Conservation (phyloP, 768 basidiomycete species). For the Panaeolus cyanescens region DNA sequence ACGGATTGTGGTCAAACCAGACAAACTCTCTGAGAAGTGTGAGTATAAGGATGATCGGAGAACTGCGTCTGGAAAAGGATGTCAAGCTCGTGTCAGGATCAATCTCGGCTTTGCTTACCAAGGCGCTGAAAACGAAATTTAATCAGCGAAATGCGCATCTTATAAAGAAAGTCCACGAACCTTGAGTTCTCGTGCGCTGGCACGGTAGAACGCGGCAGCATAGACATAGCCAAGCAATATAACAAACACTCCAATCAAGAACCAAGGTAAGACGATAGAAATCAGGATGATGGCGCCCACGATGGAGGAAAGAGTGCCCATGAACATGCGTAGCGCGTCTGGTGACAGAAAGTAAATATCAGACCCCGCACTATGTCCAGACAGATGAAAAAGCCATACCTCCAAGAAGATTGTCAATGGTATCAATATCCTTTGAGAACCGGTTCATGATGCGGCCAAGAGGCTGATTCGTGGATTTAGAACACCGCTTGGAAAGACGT, state of each 20-base stretch:
- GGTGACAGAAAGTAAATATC: not conserved
- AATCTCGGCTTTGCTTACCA: constrained; percentile 31
- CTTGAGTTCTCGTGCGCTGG: constrained; percentile 87
- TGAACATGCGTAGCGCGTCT: constrained; percentile 78
- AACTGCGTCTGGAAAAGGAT: constrained; percentile 63
- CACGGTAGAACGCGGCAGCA: constrained; percentile 80
- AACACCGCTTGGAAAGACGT: not conserved
- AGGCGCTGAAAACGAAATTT: constrained; percentile 45
- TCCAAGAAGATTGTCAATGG: constrained; percentile 73
- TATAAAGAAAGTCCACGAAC: constrained; percentile 30
- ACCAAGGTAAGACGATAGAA: constrained; percentile 79
- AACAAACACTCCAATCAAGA: constrained; percentile 71
- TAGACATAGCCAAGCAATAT: constrained; percentile 65
- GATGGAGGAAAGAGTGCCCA: constrained; percentile 62
- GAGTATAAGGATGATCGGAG: constrained; percentile 85
- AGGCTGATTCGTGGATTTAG: constrained; percentile 42
- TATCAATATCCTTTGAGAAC: constrained; percentile 87
- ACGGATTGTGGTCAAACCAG: constrained; percentile 84
- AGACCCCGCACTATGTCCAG: not conserved
- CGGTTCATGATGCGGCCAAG: constrained; percentile 90
- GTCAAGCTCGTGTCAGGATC: not conserved
- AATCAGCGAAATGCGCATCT: not conserved
- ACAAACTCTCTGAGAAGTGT: constrained; percentile 90
- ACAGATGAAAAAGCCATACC: constrained; percentile 31
- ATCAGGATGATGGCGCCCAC: constrained; percentile 80